These are phyloP conservation scores for Ganoderma lingzhi DNA, from an alignment of 1,284 basidiomycete species.

Conservation along the genomic window DNA sequence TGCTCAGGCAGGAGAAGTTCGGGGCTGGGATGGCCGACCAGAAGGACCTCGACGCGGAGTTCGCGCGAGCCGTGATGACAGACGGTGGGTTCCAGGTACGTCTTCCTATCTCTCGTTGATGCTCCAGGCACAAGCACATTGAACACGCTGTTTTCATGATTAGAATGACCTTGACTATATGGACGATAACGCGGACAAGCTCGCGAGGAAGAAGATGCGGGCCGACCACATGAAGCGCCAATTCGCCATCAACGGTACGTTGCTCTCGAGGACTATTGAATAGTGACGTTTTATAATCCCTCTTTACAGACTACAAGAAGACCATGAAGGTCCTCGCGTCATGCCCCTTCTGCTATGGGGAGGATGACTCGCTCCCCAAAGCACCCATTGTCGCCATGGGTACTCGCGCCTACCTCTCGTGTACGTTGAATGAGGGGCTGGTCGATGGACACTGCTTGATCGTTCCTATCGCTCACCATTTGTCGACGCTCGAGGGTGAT, in stretches of 20 bases:
- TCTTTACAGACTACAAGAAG: conserved; percentile 83
- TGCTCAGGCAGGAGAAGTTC: conserved; percentile 93
- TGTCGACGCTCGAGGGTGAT: conserved; percentile 92
- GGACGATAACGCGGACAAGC: conserved; percentile 94
- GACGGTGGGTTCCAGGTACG: conserved; percentile 88
- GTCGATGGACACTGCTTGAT: conserved; percentile 92
- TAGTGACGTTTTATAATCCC: neutral
- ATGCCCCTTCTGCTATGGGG: conserved; percentile 90
- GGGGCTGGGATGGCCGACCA: conserved; percentile 89
- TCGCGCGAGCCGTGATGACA: conserved; percentile 87
- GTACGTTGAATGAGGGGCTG: conserved; percentile 88
- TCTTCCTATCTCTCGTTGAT: conserved; percentile 11
- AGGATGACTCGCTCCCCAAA: conserved; percentile 86
- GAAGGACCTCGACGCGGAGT: conserved; percentile 91
- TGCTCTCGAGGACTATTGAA: neutral
- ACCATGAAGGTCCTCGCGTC: conserved; percentile 91
- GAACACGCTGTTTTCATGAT: neutral
- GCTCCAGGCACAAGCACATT: too few species aligned
- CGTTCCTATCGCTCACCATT: conserved; percentile 94
- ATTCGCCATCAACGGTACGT: conserved; percentile 92
- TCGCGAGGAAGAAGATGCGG: conserved; percentile 94
- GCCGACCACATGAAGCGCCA: conserved; percentile 95
- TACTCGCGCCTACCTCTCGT: conserved; percentile 88
- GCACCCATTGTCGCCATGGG: conserved; percentile 92
- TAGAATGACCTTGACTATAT: conserved; percentile 92